A percentile compares a stretch with the other conserved stretches of the same genome.
These are phyloP conservation scores for Omphalotus guepiniiformis DNA, from an alignment of 768 basidiomycete genomes.

Conservation along the genomic window DNA sequence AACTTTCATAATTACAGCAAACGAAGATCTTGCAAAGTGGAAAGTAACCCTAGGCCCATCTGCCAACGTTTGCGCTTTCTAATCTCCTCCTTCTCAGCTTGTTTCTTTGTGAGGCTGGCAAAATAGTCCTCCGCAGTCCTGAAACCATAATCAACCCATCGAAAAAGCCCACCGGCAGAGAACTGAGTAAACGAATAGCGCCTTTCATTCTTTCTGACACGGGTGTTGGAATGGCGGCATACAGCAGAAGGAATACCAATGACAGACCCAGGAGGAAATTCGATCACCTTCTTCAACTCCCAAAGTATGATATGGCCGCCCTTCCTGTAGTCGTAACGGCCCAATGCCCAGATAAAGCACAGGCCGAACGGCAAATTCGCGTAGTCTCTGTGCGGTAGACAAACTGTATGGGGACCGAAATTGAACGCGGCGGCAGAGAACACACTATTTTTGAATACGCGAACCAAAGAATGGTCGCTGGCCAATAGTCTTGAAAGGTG, in stretches of 20 bases:
- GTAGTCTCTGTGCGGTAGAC: not conserved
- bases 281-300: too few species aligned
- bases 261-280: slow-evolving; percentile 13
- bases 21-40: too few species aligned
- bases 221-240: slow-evolving; percentile 11
- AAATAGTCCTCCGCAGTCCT: not conserved
- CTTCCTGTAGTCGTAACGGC: too few species aligned
- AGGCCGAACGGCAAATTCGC: too few species aligned
- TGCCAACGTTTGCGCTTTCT: not conserved
- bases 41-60: not conserved
- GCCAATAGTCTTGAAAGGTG: not conserved
- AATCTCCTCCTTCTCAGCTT: not conserved
- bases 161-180: slow-evolving; percentile 8
- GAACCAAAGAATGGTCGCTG: not conserved
- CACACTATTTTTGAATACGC: not conserved
- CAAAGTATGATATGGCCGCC: too few species aligned
- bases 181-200: slow-evolving; percentile 12
- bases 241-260: slow-evolving; percentile 15
- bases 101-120: not conserved
- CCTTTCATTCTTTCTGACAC: slow-evolving; percentile 5
- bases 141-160: slow-evolving; percentile 9
- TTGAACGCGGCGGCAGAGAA: too few species aligned
- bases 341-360: too few species aligned
- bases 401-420: too few species aligned
- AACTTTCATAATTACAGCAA: too few species aligned